Conservation (phyloP, 1,284 basidiomycete genomes). For the Malassezia caprae region DNA sequence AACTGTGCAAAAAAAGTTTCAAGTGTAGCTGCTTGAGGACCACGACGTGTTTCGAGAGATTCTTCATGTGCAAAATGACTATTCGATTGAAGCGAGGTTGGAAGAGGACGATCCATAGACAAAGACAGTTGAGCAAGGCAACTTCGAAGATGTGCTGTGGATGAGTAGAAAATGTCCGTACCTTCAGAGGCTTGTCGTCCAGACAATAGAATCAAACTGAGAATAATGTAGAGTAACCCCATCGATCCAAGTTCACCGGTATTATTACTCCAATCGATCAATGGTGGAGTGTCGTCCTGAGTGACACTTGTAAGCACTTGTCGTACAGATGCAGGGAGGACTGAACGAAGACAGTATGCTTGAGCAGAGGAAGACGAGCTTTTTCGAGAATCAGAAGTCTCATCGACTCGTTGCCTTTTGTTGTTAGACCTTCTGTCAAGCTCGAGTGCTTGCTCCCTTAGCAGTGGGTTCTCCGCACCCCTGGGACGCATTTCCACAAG, state of each 20-base stretch:
- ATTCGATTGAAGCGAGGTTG: constrained; percentile 8
- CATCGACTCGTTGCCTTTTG: constrained; percentile 9
- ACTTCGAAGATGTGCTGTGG: neutral
- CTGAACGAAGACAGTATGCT: constrained; percentile 19
- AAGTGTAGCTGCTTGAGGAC: constrained; percentile 11
- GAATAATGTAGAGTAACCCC: constrained; percentile 32
- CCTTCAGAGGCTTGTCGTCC: constrained; percentile 34
- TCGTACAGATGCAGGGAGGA: constrained; percentile 16
- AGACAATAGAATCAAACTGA: constrained; percentile 37
- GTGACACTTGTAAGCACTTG: neutral
- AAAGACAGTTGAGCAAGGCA: constrained; percentile 10
- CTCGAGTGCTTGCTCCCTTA: constrained; percentile 2
- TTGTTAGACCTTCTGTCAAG: neutral
- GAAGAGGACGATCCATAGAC: constrained; percentile 5
- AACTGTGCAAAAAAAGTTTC: constrained; percentile 17
- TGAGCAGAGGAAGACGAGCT: neutral
- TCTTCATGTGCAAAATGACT: neutral
- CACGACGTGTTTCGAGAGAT: neutral
- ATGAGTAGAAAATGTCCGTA: constrained; percentile 4
- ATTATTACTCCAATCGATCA: constrained; percentile 22
- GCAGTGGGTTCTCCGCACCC: constrained; percentile 20
- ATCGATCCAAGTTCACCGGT: constrained; percentile 23
- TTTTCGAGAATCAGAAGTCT: neutral
- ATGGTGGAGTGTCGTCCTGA: neutral
- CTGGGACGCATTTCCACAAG: constrained; percentile 23